Evolutionary conservation across 306 rosid genomes (phyloP).

Genomic region (Mucuna pruriens): DNA sequence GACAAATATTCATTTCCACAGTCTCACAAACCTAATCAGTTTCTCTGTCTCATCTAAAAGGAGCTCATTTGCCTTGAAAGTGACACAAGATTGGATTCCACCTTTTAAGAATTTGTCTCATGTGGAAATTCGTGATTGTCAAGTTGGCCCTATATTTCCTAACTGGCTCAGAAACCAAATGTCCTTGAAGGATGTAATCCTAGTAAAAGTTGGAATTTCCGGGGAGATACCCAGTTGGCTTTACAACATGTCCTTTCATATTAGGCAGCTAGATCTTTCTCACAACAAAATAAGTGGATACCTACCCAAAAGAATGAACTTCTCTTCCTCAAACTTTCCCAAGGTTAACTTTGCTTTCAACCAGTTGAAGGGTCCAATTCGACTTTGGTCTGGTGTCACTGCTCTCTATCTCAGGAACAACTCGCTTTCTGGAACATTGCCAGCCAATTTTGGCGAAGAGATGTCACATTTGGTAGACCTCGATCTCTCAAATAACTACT

Average conservation of each 20-base stretch:
- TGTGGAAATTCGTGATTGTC: neutral
- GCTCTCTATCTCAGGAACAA: neutral
- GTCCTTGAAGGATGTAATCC: neutral
- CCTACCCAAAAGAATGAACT: neutral
- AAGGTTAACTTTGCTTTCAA: neutral
- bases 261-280: constrained; percentile 27
- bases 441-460: neutral
- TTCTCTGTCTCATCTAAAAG: neutral
- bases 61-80: neutral
- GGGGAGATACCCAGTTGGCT: neutral
- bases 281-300: constrained; percentile 9
- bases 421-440: neutral
- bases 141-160: neutral
- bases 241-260: neutral
- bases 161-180: constrained; percentile 12
- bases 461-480: neutral
- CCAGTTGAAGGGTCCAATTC: neutral
- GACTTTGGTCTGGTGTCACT: neutral
- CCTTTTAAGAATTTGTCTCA: neutral
- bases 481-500: constrained; percentile 19
- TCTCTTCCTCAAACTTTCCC: neutral
- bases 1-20: constrained; percentile 1
- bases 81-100: neutral
- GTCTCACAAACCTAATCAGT: neutral
- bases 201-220: neutral